Percentiles rank a stretch among this genome's conserved stretches.
Conservation (phyloP, 2,329 filamentous ascomycete genomes). For the Thermomyces lanuginosus region DNA sequence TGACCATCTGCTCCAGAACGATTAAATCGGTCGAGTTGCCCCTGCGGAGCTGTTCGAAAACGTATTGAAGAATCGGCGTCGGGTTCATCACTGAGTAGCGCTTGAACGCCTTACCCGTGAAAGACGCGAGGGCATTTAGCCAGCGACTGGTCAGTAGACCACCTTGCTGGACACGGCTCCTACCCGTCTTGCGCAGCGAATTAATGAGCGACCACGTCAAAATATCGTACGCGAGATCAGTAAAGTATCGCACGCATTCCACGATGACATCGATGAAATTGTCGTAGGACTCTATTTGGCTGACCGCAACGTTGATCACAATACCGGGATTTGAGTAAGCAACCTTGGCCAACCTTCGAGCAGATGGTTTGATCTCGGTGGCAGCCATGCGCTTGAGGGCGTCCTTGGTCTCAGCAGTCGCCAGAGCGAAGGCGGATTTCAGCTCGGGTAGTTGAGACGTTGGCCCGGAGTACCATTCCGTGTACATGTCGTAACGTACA, state of each 20-base stretch:
- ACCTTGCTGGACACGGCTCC: constrained; percentile 44
- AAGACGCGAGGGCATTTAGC: constrained; percentile 78
- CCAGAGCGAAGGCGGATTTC: constrained; percentile 58
- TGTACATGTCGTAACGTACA: constrained; percentile 72
- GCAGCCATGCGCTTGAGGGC: constrained; percentile 80
- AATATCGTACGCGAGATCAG: constrained; percentile 79
- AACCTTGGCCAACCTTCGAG: constrained; percentile 77
- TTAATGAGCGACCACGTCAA: constrained; percentile 84
- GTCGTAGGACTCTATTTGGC: constrained; percentile 82
- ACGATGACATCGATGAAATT: constrained; percentile 92
- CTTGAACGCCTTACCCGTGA: constrained; percentile 78
- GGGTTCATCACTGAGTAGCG: constrained; percentile 72
- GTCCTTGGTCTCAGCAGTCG: constrained; percentile 62
- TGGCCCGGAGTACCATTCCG: constrained; percentile 76
- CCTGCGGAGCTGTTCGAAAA: constrained; percentile 63
- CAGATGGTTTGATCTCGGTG: constrained; percentile 73
- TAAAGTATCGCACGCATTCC: constrained; percentile 88
- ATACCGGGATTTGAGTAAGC: constrained; percentile 79
- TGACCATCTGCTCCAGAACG: constrained; percentile 76
- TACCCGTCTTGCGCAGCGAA: constrained; percentile 41
- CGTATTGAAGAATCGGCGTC: constrained; percentile 73
- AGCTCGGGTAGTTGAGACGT: constrained; percentile 64
- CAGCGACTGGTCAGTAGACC: constrained; percentile 73
- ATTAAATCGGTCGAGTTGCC: constrained; percentile 84
- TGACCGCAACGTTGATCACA: constrained; percentile 76